These are phyloP conservation scores for Aspergillus sclerotiicarbonarius DNA, from an alignment of 495 filamentous ascomycete species.

Conservation along the genomic window DNA sequence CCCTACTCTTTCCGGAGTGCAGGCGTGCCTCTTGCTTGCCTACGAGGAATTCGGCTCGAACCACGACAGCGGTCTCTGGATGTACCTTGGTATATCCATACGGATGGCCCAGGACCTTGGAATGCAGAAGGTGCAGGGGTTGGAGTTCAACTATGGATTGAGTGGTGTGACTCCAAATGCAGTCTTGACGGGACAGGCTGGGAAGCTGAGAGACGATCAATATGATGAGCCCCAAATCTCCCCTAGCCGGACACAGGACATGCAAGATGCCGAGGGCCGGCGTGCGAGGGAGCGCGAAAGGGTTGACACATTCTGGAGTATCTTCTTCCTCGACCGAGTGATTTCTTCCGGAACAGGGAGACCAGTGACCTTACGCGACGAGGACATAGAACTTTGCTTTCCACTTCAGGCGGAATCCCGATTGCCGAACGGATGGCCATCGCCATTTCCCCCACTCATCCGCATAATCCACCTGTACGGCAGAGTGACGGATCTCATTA, in stretches of 20 bases:
- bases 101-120: conserved; percentile 84
- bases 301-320: conserved; percentile 81
- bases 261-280: conserved; percentile 34
- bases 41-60: conserved; percentile 85
- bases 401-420: conserved; percentile 61
- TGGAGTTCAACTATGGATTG: conserved; percentile 63
- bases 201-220: conserved; percentile 42
- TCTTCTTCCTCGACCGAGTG: conserved; percentile 81
- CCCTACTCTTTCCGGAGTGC: conserved; percentile 74
- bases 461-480: conserved; percentile 83
- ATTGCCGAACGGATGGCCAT: conserved; percentile 61
- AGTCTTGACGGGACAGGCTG: conserved; percentile 46
- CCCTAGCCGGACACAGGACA: conserved; percentile 20
- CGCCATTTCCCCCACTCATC: conserved; percentile 74
- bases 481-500: conserved; percentile 75
- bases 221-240: conserved; percentile 38
- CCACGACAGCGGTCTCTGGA: conserved; percentile 85
- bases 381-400: conserved; percentile 76
- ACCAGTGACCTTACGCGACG: conserved; percentile 74
- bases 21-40: conserved; percentile 75
- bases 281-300: conserved; percentile 65
- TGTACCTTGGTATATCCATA: conserved; percentile 83
- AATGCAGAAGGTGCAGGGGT: conserved; percentile 72
- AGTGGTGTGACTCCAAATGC: conserved; percentile 52
- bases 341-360: conserved; percentile 82